A percentile compares a stretch with the other conserved stretches of the same genome.
Conservation (phyloP, 2,329 filamentous ascomycete genomes). For the Nigrograna mackinnonii region DNA sequence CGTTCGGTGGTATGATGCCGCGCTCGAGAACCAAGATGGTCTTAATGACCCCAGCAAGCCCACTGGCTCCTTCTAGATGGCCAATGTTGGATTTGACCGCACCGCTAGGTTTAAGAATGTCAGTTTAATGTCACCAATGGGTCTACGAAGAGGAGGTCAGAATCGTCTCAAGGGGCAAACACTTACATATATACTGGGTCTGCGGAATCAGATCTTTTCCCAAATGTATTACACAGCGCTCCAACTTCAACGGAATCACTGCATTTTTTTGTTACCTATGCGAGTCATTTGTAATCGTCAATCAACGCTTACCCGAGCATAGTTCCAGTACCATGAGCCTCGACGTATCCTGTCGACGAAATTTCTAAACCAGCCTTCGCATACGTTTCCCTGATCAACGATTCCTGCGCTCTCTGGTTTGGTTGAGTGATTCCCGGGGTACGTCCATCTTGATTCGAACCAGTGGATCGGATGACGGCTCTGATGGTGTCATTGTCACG, state of each 20-base stretch:
- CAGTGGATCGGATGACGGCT: slow-evolving; percentile 20
- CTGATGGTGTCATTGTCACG: slow-evolving; percentile 19
- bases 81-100: slow-evolving; percentile 41
- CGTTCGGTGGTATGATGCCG: slow-evolving; percentile 24
- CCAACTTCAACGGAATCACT: background rate
- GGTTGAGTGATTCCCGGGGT: slow-evolving; percentile 11
- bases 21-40: slow-evolving; percentile 40
- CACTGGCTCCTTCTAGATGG: slow-evolving; percentile 41
- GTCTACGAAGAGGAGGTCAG: background rate
- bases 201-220: background rate
- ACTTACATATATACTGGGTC: slow-evolving; percentile 1
- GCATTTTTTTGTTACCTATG: too few species aligned
- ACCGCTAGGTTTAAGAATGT: background rate
- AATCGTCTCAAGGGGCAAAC: background rate
- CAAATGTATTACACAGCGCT: background rate
- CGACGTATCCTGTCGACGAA: slow-evolving; percentile 23
- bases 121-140: background rate
- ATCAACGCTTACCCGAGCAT: too few species aligned
- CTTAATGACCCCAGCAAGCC: slow-evolving; percentile 37
- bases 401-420: slow-evolving; percentile 49
- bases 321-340: slow-evolving; percentile 50
- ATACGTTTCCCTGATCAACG: slow-evolving; percentile 29
- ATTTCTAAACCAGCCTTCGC: slow-evolving; percentile 33
- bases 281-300: too few species aligned
- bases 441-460: slow-evolving; percentile 8